Evolutionary conservation across 2,329 filamentous ascomycete genomes (phyloP), one percentile per base, ranked within the genome.

Genomic region (Scolecobasidium constrictum): DNA sequence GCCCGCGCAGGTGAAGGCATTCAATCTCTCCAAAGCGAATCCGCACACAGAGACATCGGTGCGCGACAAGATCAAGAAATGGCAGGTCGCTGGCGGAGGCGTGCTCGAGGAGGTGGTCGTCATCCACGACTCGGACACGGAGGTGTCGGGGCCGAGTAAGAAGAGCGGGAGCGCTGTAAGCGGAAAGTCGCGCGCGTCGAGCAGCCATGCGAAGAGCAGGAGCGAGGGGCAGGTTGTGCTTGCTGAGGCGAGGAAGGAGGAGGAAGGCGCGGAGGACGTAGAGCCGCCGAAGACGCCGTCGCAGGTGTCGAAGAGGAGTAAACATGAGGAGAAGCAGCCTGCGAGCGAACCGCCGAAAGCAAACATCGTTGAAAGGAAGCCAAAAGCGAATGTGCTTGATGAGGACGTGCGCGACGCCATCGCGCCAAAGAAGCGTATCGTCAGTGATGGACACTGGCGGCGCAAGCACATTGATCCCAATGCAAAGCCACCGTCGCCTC

Each of bases 401-500:
- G 57, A 62, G 11, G 67, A 71, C 6, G 60, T 59, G 47, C 67
- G 56, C 56, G 66, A 63, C 52, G 70, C 63, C 56, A 77, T 69
- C 39, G 77, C 85, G 36, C 90, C 90, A 13, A 87, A 86, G 64
- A 95, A 94, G 70, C 78, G 88, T 49, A 86, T 96, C 42, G 78
- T 95, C 47, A 95, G 88, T 58, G 90, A 96, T 64, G 83, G 84
- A 43, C 85, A 94, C 63, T 96, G 90, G 84, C 59, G 60, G 45
- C 77, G 77, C 63, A 80, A 78, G 55, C 53, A 54, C 46, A 60
- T 63, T 23, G 54, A 55, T 44, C 56, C 58, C 4, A 56, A 57
- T 21, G 55, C 56, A 4, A n/a, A n/a, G n/a, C 45, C n/a, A 18
- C 2, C 17, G 22, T 31, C 34, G 28, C 23, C 35, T 18, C 41